Evolutionary conservation across 768 basidiomycete species (phyloP).

Genomic region (Saitozyma podzolica): DNA sequence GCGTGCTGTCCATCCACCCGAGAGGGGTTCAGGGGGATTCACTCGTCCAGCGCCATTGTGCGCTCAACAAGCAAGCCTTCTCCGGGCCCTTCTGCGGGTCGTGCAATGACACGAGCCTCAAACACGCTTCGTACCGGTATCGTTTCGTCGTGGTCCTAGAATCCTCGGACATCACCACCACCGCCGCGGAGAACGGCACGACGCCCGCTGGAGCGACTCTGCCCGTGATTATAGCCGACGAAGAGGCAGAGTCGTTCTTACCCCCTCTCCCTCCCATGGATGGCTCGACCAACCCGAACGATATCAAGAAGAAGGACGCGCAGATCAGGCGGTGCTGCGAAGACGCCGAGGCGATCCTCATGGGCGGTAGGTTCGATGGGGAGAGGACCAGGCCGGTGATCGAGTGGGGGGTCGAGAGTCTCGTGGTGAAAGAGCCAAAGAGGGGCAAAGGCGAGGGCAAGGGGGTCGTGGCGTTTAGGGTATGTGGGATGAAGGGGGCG

Average conservation of each 20-base stretch:
- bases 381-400: slow-evolving; percentile 16
- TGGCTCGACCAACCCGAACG: slow-evolving; percentile 19
- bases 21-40: slow-evolving; percentile 3
- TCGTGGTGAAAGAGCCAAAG: slow-evolving; percentile 1
- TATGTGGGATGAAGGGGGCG: slow-evolving; percentile 24
- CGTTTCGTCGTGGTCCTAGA: slow-evolving; percentile 33
- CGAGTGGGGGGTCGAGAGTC: slow-evolving; percentile 35
- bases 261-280: slow-evolving; percentile 30
- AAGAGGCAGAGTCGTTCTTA: slow-evolving; percentile 32
- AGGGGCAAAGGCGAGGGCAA: slow-evolving; percentile 9
- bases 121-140: slow-evolving; percentile 32
- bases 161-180: background rate
- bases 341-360: slow-evolving; percentile 20
- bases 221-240: slow-evolving; percentile 29
- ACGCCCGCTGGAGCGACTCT: slow-evolving; percentile 3
- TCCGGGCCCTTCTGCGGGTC: slow-evolving; percentile 20
- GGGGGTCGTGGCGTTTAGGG: slow-evolving; percentile 12
- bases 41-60: background rate
- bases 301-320: slow-evolving; percentile 10
- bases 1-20: slow-evolving; percentile 24
- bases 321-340: slow-evolving; percentile 9
- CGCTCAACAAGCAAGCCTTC: slow-evolving; percentile 8
- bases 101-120: slow-evolving; percentile 29
- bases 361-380: slow-evolving; percentile 36
- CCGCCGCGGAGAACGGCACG: background rate